phyloP scores from a whole-genome alignment of 2,329 filamentous ascomycete genomes.

The Lachnellula cervina region DNA sequence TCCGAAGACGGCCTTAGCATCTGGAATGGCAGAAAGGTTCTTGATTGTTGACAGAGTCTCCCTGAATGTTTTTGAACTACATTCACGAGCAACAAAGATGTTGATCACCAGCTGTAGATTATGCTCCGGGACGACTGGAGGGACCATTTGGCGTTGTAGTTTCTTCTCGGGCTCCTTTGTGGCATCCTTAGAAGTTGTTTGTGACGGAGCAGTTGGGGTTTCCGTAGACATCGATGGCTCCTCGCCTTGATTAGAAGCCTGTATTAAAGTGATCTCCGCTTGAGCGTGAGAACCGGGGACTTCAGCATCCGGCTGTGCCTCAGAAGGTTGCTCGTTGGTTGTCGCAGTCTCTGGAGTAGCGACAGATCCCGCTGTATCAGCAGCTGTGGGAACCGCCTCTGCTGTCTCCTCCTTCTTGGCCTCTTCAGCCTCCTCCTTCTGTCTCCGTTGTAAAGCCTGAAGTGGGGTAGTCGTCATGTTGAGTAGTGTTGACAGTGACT shows the following conservation, averaged over 20 bases:
- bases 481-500: slow-evolving; percentile 79
- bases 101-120: slow-evolving; percentile 94
- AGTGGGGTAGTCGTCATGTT: slow-evolving; percentile 86
- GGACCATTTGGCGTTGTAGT: slow-evolving; percentile 53
- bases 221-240: slow-evolving; percentile 20
- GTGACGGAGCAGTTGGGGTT: slow-evolving; percentile 20
- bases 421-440: slow-evolving; percentile 65
- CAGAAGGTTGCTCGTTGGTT: slow-evolving; percentile 12
- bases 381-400: slow-evolving; percentile 23
- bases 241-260: slow-evolving; percentile 11
- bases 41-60: slow-evolving; percentile 98
- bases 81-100: slow-evolving; percentile 92
- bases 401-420: slow-evolving; percentile 37
- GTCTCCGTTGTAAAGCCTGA: slow-evolving; percentile 74
- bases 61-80: slow-evolving; percentile 95
- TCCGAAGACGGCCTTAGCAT: slow-evolving; percentile 86
- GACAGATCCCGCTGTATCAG: slow-evolving; percentile 21
- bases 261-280: slow-evolving; percentile 5
- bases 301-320: slow-evolving; percentile 13
- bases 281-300: slow-evolving; percentile 7
- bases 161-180: slow-evolving; percentile 31
- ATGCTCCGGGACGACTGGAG: slow-evolving; percentile 79
- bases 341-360: slow-evolving; percentile 15
- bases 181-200: slow-evolving; percentile 19
- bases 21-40: slow-evolving; percentile 89